Percentiles rank a stretch among this genome's conserved stretches.
These are phyloP conservation scores for Annona squamosa DNA, from an alignment of 164 flowering plant species.

Conservation along the genomic window DNA sequence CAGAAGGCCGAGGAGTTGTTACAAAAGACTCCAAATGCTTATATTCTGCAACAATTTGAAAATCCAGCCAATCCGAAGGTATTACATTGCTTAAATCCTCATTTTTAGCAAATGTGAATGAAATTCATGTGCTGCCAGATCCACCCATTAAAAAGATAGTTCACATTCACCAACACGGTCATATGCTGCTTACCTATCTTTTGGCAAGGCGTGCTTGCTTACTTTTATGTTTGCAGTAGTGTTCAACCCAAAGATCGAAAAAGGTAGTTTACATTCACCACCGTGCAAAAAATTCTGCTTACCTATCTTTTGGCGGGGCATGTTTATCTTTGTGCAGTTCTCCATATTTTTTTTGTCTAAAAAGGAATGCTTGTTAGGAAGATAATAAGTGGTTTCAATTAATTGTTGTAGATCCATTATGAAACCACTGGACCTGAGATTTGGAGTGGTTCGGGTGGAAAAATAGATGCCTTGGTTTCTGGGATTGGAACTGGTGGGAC, in stretches of 20 bases:
- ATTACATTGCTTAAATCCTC: neutral
- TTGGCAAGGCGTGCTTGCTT: neutral
- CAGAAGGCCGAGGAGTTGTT: slow-evolving; percentile 45
- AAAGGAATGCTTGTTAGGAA: neutral
- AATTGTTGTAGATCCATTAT: slow-evolving; percentile 38
- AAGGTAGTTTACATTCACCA: neutral
- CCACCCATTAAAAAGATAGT: neutral
- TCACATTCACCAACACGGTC: neutral
- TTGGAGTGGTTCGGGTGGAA: slow-evolving; percentile 43
- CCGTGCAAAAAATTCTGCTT: neutral
- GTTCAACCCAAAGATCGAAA: no score
- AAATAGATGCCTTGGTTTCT: slow-evolving; percentile 44
- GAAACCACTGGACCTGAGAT: slow-evolving; percentile 66
- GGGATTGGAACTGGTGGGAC: slow-evolving; percentile 63
- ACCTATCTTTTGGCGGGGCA: neutral
- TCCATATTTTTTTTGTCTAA: neutral
- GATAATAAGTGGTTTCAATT: neutral
- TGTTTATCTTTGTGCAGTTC: neutral
- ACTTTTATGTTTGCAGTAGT: no score
- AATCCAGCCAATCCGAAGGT: slow-evolving; percentile 60
- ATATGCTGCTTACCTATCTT: neutral
- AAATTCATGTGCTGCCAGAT: neutral
- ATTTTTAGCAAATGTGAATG: neutral
- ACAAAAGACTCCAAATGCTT: slow-evolving; percentile 41
- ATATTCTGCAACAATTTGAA: slow-evolving; percentile 47